A percentile compares a stretch with the other conserved stretches of the same genome.
Evolutionary conservation across 768 basidiomycete species (phyloP).

Genomic region (Suillus variegatus): DNA sequence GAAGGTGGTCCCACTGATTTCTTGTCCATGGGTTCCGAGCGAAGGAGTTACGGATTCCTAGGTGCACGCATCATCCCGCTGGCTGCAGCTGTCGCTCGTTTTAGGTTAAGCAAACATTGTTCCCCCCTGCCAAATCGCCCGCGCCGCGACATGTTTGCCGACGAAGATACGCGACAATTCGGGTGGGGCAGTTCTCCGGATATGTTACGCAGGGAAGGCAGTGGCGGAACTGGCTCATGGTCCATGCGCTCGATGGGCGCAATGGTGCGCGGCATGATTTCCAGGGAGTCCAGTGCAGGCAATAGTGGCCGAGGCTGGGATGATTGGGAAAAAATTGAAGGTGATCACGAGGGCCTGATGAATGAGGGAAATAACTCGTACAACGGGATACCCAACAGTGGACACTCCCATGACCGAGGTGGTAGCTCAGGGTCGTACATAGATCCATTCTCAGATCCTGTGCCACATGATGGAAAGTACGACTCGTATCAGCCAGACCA

Average conservation of each 20-base stretch:
- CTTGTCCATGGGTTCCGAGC: neutral
- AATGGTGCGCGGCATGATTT: conserved; percentile 28
- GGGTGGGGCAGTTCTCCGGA: conserved; percentile 17
- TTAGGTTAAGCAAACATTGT: conserved; percentile 24
- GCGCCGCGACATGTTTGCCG: conserved; percentile 74
- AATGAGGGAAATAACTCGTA: conserved; percentile 15
- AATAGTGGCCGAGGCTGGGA: conserved; percentile 16
- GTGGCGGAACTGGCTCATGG: conserved; percentile 49
- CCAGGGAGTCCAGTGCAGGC: conserved; percentile 30
- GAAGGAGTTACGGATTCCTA: conserved; percentile 3
- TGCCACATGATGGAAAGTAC: conserved; percentile 20
- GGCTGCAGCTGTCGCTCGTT: conserved; percentile 18
- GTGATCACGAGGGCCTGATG: conserved; percentile 22
- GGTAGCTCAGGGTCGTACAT: conserved; percentile 38
- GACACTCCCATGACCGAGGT: conserved; percentile 14
- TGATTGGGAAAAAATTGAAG: conserved; percentile 24
- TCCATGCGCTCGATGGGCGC: conserved; percentile 46
- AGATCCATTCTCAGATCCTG: conserved; percentile 45
- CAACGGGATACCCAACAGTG: conserved; percentile 7
- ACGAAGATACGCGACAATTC: conserved; percentile 68
- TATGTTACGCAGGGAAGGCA: conserved; percentile 37
- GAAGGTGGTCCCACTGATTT: conserved; percentile 9
- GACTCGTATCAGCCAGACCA: conserved; percentile 15
- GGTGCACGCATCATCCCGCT: conserved; percentile 11
- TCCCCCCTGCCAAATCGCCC: conserved; percentile 16